Conservation (phyloP, 2,329 filamentous ascomycete genomes). For the Botrytis tulipae region DNA sequence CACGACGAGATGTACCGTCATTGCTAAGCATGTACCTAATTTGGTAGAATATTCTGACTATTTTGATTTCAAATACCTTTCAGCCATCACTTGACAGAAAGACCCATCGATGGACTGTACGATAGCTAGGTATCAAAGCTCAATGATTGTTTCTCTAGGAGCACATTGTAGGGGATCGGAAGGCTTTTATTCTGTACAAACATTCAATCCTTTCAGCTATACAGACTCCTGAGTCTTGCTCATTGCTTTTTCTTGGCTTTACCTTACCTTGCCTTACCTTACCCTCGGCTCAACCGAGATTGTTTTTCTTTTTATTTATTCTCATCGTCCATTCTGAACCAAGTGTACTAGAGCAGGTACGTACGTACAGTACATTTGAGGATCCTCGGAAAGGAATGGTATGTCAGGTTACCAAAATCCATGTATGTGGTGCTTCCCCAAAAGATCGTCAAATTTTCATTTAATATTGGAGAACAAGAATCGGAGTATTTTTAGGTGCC, state of each 20-base stretch:
- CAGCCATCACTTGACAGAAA: not conserved
- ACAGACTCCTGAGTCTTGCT: not conserved
- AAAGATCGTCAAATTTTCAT: slow-evolving; percentile 6
- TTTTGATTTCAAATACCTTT: not conserved
- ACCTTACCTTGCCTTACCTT: not conserved
- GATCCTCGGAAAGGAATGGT: not conserved
- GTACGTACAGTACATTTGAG: not conserved
- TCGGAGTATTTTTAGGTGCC: not conserved
- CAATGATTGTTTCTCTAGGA: not conserved
- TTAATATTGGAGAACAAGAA: not conserved
- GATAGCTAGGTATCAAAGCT: not conserved
- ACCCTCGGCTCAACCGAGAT: not conserved
- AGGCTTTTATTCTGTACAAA: not conserved
- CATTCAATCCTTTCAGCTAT: not conserved
- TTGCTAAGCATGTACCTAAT: not conserved
- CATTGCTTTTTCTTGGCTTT: not conserved
- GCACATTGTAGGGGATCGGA: not conserved
- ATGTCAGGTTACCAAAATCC: not conserved
- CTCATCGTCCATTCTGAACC: not conserved
- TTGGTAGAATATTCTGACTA: not conserved
- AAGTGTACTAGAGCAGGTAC: not conserved
- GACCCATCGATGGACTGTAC: not conserved
- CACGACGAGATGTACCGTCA: not conserved
- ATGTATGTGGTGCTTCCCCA: slow-evolving; percentile 2
- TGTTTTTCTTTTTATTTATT: not conserved